Conservation (phyloP, 176 grass and related monocot species). For the Eleusine coracana region DNA sequence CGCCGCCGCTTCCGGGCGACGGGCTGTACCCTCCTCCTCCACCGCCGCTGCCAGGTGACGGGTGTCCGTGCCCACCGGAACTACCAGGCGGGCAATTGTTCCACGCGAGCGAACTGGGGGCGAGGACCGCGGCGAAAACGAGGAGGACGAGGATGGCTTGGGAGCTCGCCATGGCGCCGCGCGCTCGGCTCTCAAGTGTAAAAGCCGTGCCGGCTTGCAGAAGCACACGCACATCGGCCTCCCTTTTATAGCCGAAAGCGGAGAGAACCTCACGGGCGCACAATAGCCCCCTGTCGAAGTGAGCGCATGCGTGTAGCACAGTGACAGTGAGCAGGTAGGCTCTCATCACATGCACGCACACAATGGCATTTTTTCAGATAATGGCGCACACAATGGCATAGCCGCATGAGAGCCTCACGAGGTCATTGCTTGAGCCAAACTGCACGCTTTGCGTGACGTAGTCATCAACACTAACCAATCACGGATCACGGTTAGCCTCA, state of each 20-base stretch:
- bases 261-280: background rate
- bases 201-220: background rate
- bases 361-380: too few species aligned
- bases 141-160: slow-evolving; percentile 37
- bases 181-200: background rate
- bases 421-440: background rate
- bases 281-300: background rate
- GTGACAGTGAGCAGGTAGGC: background rate
- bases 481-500: background rate
- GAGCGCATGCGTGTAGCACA: background rate
- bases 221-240: background rate
- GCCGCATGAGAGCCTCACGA: background rate
- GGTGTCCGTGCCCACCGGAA: background rate
- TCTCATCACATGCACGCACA: background rate
- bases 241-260: slow-evolving; percentile 13
- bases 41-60: slow-evolving; percentile 16
- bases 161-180: slow-evolving; percentile 25
- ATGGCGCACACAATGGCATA: background rate
- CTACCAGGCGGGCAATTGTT: slow-evolving; percentile 14
- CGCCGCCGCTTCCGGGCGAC: too few species aligned
- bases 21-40: too few species aligned
- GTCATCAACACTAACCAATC: background rate
- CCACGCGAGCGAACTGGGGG: slow-evolving; percentile 40
- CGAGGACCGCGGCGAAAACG: slow-evolving; percentile 31
- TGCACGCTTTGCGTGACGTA: background rate